phyloP scores from a whole-genome alignment of 768 basidiomycete genomes.

The Boletus fagicola region DNA sequence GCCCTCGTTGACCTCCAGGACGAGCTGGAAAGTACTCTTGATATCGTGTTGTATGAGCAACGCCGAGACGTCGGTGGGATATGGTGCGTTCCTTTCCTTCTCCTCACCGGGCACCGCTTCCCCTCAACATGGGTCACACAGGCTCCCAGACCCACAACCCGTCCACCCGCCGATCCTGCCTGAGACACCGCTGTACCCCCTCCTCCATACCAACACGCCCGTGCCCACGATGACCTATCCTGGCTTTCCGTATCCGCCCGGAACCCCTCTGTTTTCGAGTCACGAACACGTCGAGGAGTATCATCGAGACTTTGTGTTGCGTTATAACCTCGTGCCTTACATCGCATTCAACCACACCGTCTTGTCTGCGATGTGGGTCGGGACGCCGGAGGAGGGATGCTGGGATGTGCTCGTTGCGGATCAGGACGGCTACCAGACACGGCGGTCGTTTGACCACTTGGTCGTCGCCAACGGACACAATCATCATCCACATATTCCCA shows the following conservation, averaged over 20 bases:
- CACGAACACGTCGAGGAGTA: slow-evolving; percentile 48
- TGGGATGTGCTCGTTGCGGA: slow-evolving; percentile 45
- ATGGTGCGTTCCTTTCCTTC: slow-evolving; percentile 38
- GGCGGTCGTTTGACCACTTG: slow-evolving; percentile 48
- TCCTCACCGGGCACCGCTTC: no score
- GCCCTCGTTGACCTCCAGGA: slow-evolving; percentile 47
- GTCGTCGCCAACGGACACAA: slow-evolving; percentile 57
- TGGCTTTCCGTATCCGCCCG: slow-evolving; percentile 49
- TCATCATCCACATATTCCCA: slow-evolving; percentile 46
- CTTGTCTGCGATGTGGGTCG: slow-evolving; percentile 43
- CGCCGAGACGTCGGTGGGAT: slow-evolving; percentile 53
- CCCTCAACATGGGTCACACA: slow-evolving; percentile 1
- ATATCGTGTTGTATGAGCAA: slow-evolving; percentile 54
- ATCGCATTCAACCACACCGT: slow-evolving; percentile 47
- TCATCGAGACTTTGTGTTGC: slow-evolving; percentile 42
- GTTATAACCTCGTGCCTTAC: slow-evolving; percentile 38
- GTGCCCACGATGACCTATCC: slow-evolving; percentile 59
- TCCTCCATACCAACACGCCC: slow-evolving; percentile 53
- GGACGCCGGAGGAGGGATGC: slow-evolving; percentile 35
- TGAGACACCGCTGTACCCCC: slow-evolving; percentile 54
- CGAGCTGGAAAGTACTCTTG: slow-evolving; percentile 38
- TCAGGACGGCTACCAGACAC: slow-evolving; percentile 18
- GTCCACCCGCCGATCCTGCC: slow-evolving; percentile 47
- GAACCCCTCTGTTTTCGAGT: slow-evolving; percentile 49
- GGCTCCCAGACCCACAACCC: slow-evolving; percentile 35